Base-by-base conservation (phyloP, 2,329 filamentous ascomycete genomes). In the Aspergillus ustus region DNA sequence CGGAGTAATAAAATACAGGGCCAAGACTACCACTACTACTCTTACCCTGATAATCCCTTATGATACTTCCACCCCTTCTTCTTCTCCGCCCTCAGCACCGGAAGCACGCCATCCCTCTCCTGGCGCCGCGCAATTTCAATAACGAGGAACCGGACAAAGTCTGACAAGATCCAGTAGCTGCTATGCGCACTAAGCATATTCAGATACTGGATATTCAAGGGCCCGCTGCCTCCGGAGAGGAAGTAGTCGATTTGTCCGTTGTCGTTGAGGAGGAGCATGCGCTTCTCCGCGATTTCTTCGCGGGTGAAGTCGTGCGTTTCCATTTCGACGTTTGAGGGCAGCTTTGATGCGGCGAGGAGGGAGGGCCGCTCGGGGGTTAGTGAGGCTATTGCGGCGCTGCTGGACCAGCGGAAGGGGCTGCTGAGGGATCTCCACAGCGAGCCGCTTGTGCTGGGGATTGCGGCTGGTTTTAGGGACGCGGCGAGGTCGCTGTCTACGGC, bases 161-260 rank as follows among this genome's bases (percentile, higher is more conserved):
- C 95, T 29, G 83, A 86, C 69, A 91, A 88, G 2, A 87, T 85
- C 95, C 95, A 99, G 76, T 99, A 99, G 73, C 91, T 94, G 59
- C 91, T 93, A 77, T 99, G 95, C 8, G 95, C 95, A 60, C 92
- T 91, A 58, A 99, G 80, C 95, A 99, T 99, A 68, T 96, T 97
- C 40, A 98, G 78, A 74, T 99, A 99, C 77, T 98, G 93, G 25
- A 97, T 93, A 77, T 97, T 95, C 40, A 99, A 81, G 4, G 93
- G 90, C 0, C 95, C 95, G 1, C 91, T 90, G 0, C 92, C 91
- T 7, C 92, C 93, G 52, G 88, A 88, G 52, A 99, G 80, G 70
- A 90, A 96, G 77, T 88, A 99, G 75, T 99, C 95, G 45, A 99
- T 89, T 77, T 99, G 95, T 0, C 93, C 94, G 67, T 98, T 98